phyloP scores from a whole-genome alignment of 345 rosid species.

The Eucalyptus dawsonii region DNA sequence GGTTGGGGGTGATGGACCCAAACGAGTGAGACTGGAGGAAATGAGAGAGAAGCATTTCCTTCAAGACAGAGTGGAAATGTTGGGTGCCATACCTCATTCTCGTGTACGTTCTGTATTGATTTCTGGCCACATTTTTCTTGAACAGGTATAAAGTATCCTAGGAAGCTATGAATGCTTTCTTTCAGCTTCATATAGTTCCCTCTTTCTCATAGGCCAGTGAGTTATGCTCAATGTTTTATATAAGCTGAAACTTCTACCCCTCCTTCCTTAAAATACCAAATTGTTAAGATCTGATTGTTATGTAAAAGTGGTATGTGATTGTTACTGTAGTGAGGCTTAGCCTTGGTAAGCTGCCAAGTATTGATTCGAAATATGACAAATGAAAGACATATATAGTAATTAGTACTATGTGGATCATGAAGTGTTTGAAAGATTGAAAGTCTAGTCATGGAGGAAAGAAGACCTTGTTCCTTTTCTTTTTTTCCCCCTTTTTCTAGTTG shows the following conservation, averaged over 20 bases:
- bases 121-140: conserved; percentile 78
- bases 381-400: background rate
- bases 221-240: background rate
- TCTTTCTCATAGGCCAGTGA: background rate
- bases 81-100: conserved; percentile 90
- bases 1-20: conserved; percentile 95
- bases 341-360: background rate
- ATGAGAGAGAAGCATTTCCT: conserved; percentile 97
- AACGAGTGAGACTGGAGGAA: conserved; percentile 83
- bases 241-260: background rate
- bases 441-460: background rate
- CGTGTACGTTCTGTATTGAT: conserved; percentile 69
- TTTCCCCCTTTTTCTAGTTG: background rate
- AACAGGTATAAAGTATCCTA: conserved; percentile 29
- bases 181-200: background rate
- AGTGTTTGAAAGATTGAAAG: background rate
- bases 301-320: background rate
- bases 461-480: background rate
- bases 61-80: conserved; percentile 93
- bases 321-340: background rate
- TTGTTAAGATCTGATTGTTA: background rate
- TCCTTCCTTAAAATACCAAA: background rate
- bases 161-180: background rate
- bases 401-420: background rate
- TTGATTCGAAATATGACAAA: background rate